Evolutionary conservation across 1,284 basidiomycete species (phyloP), one percentile per base, ranked within the genome.

Genomic region (Entoloma clypeatum): DNA sequence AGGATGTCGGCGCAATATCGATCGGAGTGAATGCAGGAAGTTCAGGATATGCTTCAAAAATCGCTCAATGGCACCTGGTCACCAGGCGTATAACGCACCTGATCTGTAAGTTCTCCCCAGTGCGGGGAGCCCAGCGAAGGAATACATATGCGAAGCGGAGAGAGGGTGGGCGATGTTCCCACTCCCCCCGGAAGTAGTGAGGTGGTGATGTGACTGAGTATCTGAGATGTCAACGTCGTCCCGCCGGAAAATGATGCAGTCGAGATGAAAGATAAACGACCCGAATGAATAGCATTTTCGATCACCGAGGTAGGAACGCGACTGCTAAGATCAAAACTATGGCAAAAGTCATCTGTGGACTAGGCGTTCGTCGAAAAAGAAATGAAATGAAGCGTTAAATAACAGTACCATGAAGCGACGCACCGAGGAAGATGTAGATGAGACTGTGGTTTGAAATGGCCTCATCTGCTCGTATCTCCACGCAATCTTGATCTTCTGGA

Each of bases 381-480:
- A 32, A 23, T 47, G 8, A 35, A 9, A 17, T 7, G 16, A 25
- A 31, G 13, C 17, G 31, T 31, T 10, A 23, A 23, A 21, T 22
- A 23, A 42, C 23, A 31, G 26, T 19, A 41, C 40, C 32, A 21
- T 29, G 44, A 41, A 42, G 44, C 41, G 41, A 61, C 58, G 58
- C 50, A 74, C 78, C 60, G 74, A 78, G 73, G 64, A 61, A 50
- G 62, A 59, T 40, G 66, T 59, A 14, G 65, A 54, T 29, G 60
- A 53, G 19, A 95, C 81, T 1, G 89, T 92, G 1, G 92, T 96
- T 64, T 88, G 81, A 62, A 95, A 95, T 63, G 77, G 84, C 64
- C 85, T 89, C 87, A 96, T 87, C 47, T 81, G 74, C 55, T 91
- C 88, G 62, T 99, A 99, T 56, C 95, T 75, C 90, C 95, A 99